phyloP scores from a whole-genome alignment of 495 filamentous ascomycete genomes.

The Aspergillus leporis region DNA sequence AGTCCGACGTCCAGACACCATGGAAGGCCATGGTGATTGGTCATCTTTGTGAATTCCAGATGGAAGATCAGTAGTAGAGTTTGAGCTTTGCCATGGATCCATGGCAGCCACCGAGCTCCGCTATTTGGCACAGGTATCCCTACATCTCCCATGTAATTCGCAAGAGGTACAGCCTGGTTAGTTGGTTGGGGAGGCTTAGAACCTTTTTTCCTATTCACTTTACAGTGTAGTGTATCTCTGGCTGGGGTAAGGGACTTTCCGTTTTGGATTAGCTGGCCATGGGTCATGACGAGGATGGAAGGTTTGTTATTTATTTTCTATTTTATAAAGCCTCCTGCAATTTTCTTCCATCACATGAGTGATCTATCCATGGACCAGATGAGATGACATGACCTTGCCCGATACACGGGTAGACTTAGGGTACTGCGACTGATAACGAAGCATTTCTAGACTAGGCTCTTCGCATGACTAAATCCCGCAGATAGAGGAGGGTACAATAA shows the following conservation, averaged over 20 bases:
- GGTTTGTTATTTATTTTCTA: neutral
- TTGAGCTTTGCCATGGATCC: constrained; percentile 21
- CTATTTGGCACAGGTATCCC: constrained; percentile 4
- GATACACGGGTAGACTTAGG: neutral
- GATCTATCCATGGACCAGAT: neutral
- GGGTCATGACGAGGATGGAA: neutral
- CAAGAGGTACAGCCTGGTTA: neutral
- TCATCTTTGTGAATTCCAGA: constrained; percentile 11
- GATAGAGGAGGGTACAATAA: neutral
- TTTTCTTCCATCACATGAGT: neutral
- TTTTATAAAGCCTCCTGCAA: neutral
- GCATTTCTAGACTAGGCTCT: neutral
- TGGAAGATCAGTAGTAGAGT: constrained; percentile 24
- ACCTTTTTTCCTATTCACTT: neutral
- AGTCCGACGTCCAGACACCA: constrained; percentile 6
- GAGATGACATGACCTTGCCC: neutral
- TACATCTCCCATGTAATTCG: neutral
- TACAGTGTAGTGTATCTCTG: neutral
- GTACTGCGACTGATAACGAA: constrained; percentile 1
- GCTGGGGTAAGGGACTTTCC: neutral
- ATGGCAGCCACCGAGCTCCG: constrained; percentile 20
- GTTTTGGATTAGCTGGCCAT: neutral
- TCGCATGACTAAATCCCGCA: neutral
- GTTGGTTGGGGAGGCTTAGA: neutral
- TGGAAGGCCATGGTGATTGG: constrained; percentile 18